Evolutionary conservation across 1,284 basidiomycete genomes (phyloP), one percentile per base, ranked within the genome.

Genomic region (Papiliotrema terrestris): DNA sequence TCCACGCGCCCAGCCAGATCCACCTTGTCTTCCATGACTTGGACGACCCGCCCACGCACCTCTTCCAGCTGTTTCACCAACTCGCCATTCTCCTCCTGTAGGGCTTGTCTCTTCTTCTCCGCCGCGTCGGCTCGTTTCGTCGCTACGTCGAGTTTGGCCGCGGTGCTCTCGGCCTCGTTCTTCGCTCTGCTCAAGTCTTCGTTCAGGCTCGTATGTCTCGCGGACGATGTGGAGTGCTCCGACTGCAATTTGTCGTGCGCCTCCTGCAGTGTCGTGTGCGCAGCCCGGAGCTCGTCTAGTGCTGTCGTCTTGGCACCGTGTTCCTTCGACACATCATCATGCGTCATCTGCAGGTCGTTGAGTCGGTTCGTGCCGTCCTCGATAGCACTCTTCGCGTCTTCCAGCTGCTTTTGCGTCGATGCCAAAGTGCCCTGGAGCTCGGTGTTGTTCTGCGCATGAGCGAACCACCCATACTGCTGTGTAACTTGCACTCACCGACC

Each of bases 21-120:
- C 26, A 68, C 71, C 51, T 74, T 73, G 55, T 76, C 74, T 57
- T 75, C 69, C 67, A 73, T 73, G 11, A 74, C 58, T 44, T 67
- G 57, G 23, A 72, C 66, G 19, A 77, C 70, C 47, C 70, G 71
- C 37, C 61, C 67, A 51, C 74, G 56, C 13, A 77, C 68, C 59
- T 77, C 76, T 49, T 74, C 73, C 26, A 77, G 63, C 61, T 77
- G 75, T 20, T 58, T 60, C 19, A 78, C 61, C n/a, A 78, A 59
- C 15, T 69, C 69, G 45, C 61, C 68, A 47, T 78, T 78, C 49
- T 78, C 76, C 23, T 51, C 58, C 49, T 77, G 72, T 29, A 78
- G 56, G 0, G 68, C 71, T 8, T 60, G 58, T 14, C 65, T 59
- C 47, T 73, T 69, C 59, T 69, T 71, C 55, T 72, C 69, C 0